Base-by-base conservation (phyloP, 2,329 filamentous ascomycete species). In the Davidsoniella australis region DNA sequence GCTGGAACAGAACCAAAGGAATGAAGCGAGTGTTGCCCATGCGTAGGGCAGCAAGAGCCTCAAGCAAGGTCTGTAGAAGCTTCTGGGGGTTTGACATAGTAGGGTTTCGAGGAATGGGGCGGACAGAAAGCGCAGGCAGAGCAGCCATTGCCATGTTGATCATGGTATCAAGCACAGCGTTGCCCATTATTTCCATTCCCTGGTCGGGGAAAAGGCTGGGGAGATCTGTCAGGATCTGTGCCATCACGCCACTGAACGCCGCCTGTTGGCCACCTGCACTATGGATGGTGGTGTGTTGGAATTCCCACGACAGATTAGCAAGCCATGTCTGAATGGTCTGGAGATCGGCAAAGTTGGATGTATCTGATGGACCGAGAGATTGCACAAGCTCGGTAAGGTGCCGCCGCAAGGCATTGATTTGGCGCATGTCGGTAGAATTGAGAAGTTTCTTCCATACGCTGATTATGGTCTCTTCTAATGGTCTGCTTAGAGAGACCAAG, bases 21-120 rank as follows among this genome's bases (percentile, higher is more conserved):
- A 89, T 68, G 60, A 86, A 91, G 47, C 82, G 80, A 54, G 81
- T 74, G 50, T 88, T 74, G 5, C 84, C 84, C 51, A 76, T 80
- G n/a, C 83, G 82, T 16, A 91, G 71, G 7, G 76, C 68, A 2
- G 79, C 78, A 2, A 87, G 68, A 7, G 86, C 70, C 52, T 73
- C 75, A 39, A 84, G 66, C 26, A 88, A 71, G 52, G 82, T 73
- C 53, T 76, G 76, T 4, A 93, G 73, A 58, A 85, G 79, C 57
- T 89, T 82, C 36, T 78, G 78, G 2, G 85, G 83, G 41, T 53
- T 50, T 0, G 80, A 78, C 37, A 75, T 62, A 18, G 72, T 69
- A 1, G 75, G 73, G 38, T 75, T 71, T 2, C 75, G 68, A 2
- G 75, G 71, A 0, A 74, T 65, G 1, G 76, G 74, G 45, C 79